Percentiles rank a stretch among this genome's conserved stretches.
Evolutionary conservation across 2,329 filamentous ascomycete genomes (phyloP).

Genomic region (Cordyceps farinosa): DNA sequence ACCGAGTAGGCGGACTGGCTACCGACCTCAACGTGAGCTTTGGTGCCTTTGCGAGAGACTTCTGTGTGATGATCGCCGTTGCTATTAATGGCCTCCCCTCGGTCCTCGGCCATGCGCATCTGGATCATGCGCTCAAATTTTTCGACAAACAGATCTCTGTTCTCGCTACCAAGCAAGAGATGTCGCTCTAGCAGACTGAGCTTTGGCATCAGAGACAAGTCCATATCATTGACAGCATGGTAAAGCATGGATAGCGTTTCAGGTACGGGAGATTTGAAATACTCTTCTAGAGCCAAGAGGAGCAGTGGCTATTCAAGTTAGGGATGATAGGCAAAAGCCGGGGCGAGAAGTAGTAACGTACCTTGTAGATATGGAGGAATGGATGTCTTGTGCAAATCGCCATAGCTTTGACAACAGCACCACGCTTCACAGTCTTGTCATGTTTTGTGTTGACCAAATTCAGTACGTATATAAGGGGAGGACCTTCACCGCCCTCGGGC

Average conservation of each 20-base stretch:
- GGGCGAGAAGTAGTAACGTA: slow-evolving; percentile 34
- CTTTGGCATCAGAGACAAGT: slow-evolving; percentile 86
- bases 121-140: slow-evolving; percentile 96
- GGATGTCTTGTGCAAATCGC: slow-evolving; percentile 97
- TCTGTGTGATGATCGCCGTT: slow-evolving; percentile 43
- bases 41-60: slow-evolving; percentile 59
- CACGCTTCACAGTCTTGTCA: slow-evolving; percentile 87
- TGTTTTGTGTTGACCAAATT: slow-evolving; percentile 98
- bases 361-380: slow-evolving; percentile 98
- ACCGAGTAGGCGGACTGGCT: slow-evolving; percentile 63
- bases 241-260: slow-evolving; percentile 88
- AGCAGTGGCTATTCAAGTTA: slow-evolving; percentile 66
- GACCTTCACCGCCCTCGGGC: slow-evolving; percentile 71
- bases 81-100: slow-evolving; percentile 36
- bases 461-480: slow-evolving; percentile 91
- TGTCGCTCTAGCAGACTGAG: slow-evolving; percentile 80
- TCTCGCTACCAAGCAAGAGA: slow-evolving; percentile 84
- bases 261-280: slow-evolving; percentile 86
- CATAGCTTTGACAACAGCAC: slow-evolving; percentile 96
- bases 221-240: slow-evolving; percentile 93
- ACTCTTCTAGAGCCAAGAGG: slow-evolving; percentile 88
- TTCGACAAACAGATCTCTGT: slow-evolving; percentile 94
- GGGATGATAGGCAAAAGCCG: slow-evolving; percentile 18
- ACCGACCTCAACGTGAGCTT: slow-evolving; percentile 57
- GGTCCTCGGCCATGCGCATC: slow-evolving; percentile 69